Conservation (phyloP, 148 eudicot species). For the Rhododendron griersonianum region DNA sequence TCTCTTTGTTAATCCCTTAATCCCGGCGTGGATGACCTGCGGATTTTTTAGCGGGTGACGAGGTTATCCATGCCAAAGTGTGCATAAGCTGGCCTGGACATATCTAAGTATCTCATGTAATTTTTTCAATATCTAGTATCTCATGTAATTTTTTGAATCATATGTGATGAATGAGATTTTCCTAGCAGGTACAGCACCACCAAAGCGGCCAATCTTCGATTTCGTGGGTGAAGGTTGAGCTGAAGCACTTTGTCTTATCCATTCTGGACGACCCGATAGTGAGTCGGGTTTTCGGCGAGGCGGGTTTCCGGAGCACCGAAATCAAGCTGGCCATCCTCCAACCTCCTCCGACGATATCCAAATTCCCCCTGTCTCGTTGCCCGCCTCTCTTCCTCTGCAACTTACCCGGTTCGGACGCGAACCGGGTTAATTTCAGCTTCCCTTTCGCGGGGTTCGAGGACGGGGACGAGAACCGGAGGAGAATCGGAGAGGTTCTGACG, state of each 20-base stretch:
- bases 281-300: slow-evolving; percentile 80
- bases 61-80: no score
- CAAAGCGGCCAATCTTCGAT: background rate
- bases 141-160: background rate
- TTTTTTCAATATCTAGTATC: no score
- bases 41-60: no score
- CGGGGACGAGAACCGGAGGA: slow-evolving; percentile 45
- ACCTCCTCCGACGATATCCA: slow-evolving; percentile 14
- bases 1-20: no score
- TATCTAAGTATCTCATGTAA: no score
- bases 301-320: slow-evolving; percentile 77
- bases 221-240: slow-evolving; percentile 5
- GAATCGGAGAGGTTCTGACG: slow-evolving; percentile 53
- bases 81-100: no score
- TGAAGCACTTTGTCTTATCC: slow-evolving; percentile 65
- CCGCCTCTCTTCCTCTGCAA: slow-evolving; percentile 36
- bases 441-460: slow-evolving; percentile 11
- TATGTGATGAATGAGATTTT: background rate
- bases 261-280: slow-evolving; percentile 88
- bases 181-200: background rate
- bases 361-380: slow-evolving; percentile 14
- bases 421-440: slow-evolving; percentile 22
- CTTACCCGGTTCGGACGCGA: slow-evolving; percentile 13
- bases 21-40: no score
- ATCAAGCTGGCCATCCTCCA: slow-evolving; percentile 55